Evolutionary conservation across 2,329 filamentous ascomycete genomes (phyloP).

Genomic region (Sphaerulina musiva): DNA sequence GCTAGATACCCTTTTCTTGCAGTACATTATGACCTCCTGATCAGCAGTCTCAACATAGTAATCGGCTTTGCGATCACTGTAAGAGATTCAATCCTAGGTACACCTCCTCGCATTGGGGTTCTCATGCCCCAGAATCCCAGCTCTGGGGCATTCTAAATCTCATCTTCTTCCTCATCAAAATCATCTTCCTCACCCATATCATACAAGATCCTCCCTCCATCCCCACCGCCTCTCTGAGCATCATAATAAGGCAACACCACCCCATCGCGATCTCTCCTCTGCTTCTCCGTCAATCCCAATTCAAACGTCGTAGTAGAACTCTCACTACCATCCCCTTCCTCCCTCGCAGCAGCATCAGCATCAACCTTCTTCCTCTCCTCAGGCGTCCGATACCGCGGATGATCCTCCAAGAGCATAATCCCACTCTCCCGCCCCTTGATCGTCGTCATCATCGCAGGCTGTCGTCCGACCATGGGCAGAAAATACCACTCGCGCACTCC

Average conservation of each 20-base stretch:
- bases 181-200: constrained; percentile 96
- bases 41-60: no score
- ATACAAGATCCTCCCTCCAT: constrained; percentile 89
- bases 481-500: constrained; percentile 65
- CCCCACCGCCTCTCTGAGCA: constrained; percentile 74
- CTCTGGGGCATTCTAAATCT: constrained; percentile 47
- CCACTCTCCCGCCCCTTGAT: constrained; percentile 34
- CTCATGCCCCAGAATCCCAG: neutral
- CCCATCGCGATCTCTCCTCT: constrained; percentile 75
- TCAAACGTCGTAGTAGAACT: constrained; percentile 63
- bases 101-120: no score
- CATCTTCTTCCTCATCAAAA: constrained; percentile 93
- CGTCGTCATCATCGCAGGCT: constrained; percentile 15
- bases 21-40: neutral
- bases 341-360: constrained; percentile 26
- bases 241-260: constrained; percentile 95
- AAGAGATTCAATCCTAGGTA: neutral
- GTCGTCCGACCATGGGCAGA: constrained; percentile 37
- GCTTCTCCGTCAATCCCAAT: constrained; percentile 81
- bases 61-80: no score
- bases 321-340: constrained; percentile 44
- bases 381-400: constrained; percentile 58
- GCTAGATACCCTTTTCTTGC: neutral
- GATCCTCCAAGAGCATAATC: constrained; percentile 62
- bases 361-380: constrained; percentile 29